Base-by-base conservation (phyloP, 306 rosid genomes). In the Pterocarpus macrocarpus region DNA sequence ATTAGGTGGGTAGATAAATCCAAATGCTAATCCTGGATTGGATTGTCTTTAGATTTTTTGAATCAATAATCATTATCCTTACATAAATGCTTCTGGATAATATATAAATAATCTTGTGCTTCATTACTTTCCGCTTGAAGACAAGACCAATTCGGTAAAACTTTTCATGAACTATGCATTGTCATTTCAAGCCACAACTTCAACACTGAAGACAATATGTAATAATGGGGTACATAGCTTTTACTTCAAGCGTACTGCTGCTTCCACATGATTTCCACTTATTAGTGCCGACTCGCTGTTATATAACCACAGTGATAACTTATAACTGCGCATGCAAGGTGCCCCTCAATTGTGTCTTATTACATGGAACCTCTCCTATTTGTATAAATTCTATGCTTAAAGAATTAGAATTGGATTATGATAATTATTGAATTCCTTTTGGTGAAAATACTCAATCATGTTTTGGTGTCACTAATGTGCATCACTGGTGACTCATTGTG, bases 191-290 rank as follows among this genome's bases (percentile, higher is more conserved):
- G 45, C 28, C 45, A 14, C 41, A 34, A 64, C 44, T 61, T 61
- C 39, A 75, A 14, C 47, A 62, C 3, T 10, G 61, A 45, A 5
- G 4, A 8, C 44, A 75, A 30, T 9, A 61, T 32, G 15, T 35
- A 64, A 64, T 61, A 44, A 75, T 62, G 58, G 35, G 44, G 34
- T 33, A 28, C 5, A n/a, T 45, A 16, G 14, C 62, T 76, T 76
- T 28, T 36, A 77, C 81, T 65, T 65, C 55, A 77, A 77, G 67
- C 22, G 7, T 36, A 50, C 44, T 38, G 3, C 66, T 77, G 57
- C 73, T 77, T 77, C 56, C 66, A 17, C 74, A 36, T 77, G 34
- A 64, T 47, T 64, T 50, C 63, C 22, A 62, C 62, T 75, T 9
- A 61, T 44, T 75, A 43, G 38, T 59, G 43, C 17, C 28, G 28